phyloP scores from a whole-genome alignment of 2,329 filamentous ascomycete species.

The Penicillium digitatum region DNA sequence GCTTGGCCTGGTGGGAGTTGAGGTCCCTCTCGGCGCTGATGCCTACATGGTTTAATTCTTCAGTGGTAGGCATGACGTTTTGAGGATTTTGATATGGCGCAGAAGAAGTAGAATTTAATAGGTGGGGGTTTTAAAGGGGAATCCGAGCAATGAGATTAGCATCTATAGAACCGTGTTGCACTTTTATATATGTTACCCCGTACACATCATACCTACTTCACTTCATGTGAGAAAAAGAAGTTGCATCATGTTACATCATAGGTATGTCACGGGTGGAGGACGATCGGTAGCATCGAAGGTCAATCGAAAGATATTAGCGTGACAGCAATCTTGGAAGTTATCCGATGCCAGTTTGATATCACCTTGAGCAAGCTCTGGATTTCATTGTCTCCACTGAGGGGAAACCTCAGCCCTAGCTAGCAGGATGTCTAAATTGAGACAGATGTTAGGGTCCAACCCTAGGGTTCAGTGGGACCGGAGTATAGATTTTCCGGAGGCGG shows the following conservation, averaged over 20 bases:
- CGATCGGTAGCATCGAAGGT: background rate
- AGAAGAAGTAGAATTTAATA: background rate
- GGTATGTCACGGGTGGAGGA: constrained; percentile 25
- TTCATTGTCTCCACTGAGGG: constrained; percentile 20
- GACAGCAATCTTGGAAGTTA: constrained; percentile 6
- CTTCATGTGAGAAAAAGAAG: background rate
- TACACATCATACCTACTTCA: background rate
- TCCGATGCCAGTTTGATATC: constrained; percentile 6
- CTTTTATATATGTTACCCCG: constrained; percentile 3
- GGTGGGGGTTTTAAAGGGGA: background rate
- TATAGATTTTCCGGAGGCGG: constrained; percentile 24
- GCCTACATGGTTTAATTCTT: constrained; percentile 27
- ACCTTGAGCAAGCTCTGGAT: constrained; percentile 13
- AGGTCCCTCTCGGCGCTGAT: constrained; percentile 40
- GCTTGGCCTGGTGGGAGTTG: constrained; percentile 40
- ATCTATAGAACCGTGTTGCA: background rate
- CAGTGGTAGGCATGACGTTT: constrained; percentile 22
- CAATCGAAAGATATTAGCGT: background rate
- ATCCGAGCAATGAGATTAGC: background rate
- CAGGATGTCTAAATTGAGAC: constrained; percentile 7
- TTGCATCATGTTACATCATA: constrained; percentile 39
- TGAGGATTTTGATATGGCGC: background rate
- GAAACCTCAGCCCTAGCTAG: constrained; percentile 28
- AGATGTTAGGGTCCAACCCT: constrained; percentile 28
- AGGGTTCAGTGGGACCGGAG: constrained; percentile 26